Conservation (phyloP, 805 yeast genomes). For the Hagleromyces aurorensis region DNA sequence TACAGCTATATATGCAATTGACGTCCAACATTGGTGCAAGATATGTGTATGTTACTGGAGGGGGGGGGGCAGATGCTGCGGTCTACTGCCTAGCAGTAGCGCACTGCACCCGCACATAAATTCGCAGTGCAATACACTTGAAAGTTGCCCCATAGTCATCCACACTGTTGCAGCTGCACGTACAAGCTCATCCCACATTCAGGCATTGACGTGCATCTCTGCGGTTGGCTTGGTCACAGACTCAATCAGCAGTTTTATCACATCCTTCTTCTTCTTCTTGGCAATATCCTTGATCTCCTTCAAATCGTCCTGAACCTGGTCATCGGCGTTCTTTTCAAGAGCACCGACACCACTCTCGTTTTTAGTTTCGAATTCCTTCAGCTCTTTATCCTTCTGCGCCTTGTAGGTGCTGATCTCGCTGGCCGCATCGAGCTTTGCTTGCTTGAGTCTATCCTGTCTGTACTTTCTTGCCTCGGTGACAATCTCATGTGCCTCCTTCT, state of each 20-base stretch:
- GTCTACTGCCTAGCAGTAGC: no score
- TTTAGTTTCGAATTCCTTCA: constrained; percentile 60
- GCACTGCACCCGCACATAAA: no score
- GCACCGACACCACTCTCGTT: constrained; percentile 51
- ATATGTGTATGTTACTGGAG: no score
- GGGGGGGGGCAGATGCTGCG: no score
- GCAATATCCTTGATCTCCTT: constrained; percentile 59
- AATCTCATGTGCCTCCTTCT: constrained; percentile 93
- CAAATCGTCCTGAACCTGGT: constrained; percentile 62
- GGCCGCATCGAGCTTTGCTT: constrained; percentile 90
- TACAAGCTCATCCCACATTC: constrained; percentile 2
- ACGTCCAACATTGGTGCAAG: no score
- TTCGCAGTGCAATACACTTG: no score
- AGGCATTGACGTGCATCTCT: constrained; percentile 73
- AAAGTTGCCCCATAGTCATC: no score
- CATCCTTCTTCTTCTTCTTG: constrained; percentile 52
- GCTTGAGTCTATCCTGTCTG: constrained; percentile 71
- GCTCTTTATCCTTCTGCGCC: constrained; percentile 72
- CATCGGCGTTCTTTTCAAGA: constrained; percentile 66
- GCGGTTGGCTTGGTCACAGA: constrained; percentile 77
- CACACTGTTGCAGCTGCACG: constrained; percentile 1
- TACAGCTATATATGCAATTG: no score
- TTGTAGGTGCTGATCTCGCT: constrained; percentile 83
- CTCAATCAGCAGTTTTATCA: constrained; percentile 67
- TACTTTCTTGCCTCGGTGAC: constrained; percentile 89